Evolutionary conservation across 176 grass and related monocot species (phyloP), one percentile per base, ranked within the genome.

Genomic region (Lolium perenne): DNA sequence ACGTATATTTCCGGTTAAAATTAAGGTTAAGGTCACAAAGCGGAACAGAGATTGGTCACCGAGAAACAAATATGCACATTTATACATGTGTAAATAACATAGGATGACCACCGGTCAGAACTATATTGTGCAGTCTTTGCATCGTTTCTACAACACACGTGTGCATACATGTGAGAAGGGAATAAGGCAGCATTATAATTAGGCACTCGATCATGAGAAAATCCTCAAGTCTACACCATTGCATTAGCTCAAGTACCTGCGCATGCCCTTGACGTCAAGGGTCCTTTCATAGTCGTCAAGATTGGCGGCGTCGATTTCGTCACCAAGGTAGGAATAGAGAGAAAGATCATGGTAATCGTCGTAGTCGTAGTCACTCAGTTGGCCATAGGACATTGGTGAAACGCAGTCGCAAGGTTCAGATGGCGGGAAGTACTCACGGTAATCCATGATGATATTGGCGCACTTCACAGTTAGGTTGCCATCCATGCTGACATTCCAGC

Each of bases 271-370:
- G 10, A 25, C 4, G 22, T 25, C 60, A 26, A 63, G 60, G 22
- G 12, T 25, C 60, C 10, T 63, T 25, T 64, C 61, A 29, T 64
- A 4, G 4, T 64, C 61, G 0, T 64, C 61, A 13, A 64, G 4
- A 64, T 64, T 4, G 9, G 58, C n/a, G 3, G 7, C n/a, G 9
- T 61, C 61, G 12, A 64, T 29, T 13, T 26, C 11, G 4, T 64
- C 61, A 64, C 61, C 61, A 64, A 64, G 61, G 61, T 64, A 64
- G 23, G 9, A 29, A 64, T 64, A 61, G n/a, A 61, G 58, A 23
- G 58, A 64, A 23, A 61, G 58, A 23, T 61, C 58, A 10, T 22
- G 21, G 21, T 61, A 23, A 61, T 61, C 58, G 9, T 61, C 9
- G 46, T 48, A 48, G 46, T 48, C 46, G 8, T 48, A 48, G 46